Conservation (phyloP, 768 basidiomycete genomes). For the Boletus sp. region DNA sequence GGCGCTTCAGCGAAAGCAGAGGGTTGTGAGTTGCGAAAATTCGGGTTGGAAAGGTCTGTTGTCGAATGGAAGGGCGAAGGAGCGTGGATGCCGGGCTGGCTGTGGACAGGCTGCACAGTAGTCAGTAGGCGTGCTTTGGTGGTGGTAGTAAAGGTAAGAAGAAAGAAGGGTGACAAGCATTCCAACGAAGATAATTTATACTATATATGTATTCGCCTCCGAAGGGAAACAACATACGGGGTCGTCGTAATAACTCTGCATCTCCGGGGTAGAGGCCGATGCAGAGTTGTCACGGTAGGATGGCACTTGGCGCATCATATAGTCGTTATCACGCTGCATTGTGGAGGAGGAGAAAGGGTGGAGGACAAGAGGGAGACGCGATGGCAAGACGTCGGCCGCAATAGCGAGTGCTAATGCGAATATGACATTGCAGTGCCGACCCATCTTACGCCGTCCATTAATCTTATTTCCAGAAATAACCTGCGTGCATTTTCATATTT, state of each 20-base stretch:
- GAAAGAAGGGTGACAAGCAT: not conserved
- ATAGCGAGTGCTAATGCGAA: conserved; percentile 1
- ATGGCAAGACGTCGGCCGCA: not conserved
- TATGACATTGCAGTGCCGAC: not conserved
- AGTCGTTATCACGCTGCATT: conserved; percentile 26
- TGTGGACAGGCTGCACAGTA: conserved; percentile 33
- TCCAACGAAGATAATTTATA: not conserved
- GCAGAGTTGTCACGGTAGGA: conserved; percentile 21
- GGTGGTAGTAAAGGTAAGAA: not conserved
- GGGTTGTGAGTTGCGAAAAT: conserved; percentile 23
- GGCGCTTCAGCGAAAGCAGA: conserved; percentile 24
- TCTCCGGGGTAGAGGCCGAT: conserved; percentile 17
- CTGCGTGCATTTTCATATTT: not conserved
- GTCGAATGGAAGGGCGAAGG: conserved; percentile 29
- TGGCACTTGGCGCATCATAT: conserved; percentile 26
- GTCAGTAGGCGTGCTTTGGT: conserved; percentile 4
- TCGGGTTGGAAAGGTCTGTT: conserved; percentile 20
- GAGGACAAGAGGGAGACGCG: too few species aligned
- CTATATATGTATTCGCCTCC: conserved; percentile 2
- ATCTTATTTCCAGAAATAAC: not conserved
- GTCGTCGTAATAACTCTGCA: conserved; percentile 32
- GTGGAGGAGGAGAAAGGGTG: too few species aligned
- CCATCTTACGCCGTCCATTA: not conserved
- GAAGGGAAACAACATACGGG: conserved; percentile 9
- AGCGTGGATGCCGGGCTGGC: conserved; percentile 36